Evolutionary conservation across 345 rosid species (phyloP).

Genomic region (Citrus trifoliata): DNA sequence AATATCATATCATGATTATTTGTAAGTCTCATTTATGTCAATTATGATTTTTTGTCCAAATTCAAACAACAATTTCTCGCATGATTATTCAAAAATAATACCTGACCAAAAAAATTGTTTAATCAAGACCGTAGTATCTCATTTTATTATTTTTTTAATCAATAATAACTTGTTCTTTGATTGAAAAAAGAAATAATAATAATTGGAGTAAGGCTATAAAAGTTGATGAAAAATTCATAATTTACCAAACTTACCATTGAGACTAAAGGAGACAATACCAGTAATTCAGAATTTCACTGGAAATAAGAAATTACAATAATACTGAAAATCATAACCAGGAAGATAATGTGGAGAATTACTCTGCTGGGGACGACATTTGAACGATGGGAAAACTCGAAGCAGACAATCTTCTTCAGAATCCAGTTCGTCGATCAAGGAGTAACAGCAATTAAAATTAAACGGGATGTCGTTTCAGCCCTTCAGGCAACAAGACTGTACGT

Average conservation of each 20-base stretch:
- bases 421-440: not conserved
- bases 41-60: too few species aligned
- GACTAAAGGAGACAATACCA: not conserved
- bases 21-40: too few species aligned
- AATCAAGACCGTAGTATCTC: too few species aligned
- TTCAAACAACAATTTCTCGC: too few species aligned
- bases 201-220: too few species aligned
- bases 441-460: not conserved
- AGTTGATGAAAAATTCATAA: not conserved
- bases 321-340: not conserved
- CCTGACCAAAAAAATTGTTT: too few species aligned
- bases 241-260: not conserved
- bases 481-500: not conserved
- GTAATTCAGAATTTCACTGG: not conserved
- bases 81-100: too few species aligned
- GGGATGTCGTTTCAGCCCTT: not conserved
- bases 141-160: too few species aligned
- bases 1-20: too few species aligned
- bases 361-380: slow-evolving; percentile 36
- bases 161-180: too few species aligned
- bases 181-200: too few species aligned
- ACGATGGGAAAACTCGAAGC: slow-evolving; percentile 3
- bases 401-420: not conserved
- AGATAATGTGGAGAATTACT: slow-evolving; percentile 18
- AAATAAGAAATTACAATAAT: not conserved